These are phyloP conservation scores for Solanum microdontum DNA, from an alignment of 257 asterid genomes.

Conservation along the genomic window DNA sequence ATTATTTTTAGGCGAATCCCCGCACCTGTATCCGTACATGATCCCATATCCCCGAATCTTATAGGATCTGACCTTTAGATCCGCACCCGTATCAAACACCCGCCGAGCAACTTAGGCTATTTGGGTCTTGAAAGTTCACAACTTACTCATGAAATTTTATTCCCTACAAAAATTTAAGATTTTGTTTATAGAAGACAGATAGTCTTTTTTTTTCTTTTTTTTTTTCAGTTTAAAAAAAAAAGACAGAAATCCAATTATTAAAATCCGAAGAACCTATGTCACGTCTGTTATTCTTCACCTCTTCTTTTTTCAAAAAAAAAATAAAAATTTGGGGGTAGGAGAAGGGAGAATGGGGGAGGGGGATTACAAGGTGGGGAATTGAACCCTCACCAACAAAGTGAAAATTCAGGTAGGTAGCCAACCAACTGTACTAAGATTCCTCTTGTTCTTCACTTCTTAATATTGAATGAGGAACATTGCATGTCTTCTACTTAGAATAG, in stretches of 20 bases:
- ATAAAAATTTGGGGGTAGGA: not conserved
- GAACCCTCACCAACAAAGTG: not conserved
- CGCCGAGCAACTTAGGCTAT: not conserved
- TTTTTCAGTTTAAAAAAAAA: not conserved
- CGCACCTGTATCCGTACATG: too few species aligned
- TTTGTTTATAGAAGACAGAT: not conserved
- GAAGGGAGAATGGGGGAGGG: not conserved
- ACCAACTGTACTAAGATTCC: not conserved
- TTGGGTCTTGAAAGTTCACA: not conserved
- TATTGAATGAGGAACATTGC: not conserved
- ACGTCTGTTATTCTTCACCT: not conserved
- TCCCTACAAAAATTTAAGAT: not conserved
- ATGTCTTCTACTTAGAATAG: not conserved
- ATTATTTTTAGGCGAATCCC: too few species aligned
- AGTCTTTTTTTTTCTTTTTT: too few species aligned
- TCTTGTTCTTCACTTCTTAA: not conserved
- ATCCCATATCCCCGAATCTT: too few species aligned
- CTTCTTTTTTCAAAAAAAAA: not conserved
- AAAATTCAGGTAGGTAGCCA: not conserved
- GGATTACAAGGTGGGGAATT: not conserved
- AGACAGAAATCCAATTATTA: not conserved
- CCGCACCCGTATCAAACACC: too few species aligned
- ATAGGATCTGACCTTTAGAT: too few species aligned
- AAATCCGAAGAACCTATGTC: not conserved
- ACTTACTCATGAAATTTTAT: not conserved